Evolutionary conservation across 2,329 filamentous ascomycete genomes (phyloP), one percentile per base, ranked within the genome.

Genomic region (Calonectria crousiana): DNA sequence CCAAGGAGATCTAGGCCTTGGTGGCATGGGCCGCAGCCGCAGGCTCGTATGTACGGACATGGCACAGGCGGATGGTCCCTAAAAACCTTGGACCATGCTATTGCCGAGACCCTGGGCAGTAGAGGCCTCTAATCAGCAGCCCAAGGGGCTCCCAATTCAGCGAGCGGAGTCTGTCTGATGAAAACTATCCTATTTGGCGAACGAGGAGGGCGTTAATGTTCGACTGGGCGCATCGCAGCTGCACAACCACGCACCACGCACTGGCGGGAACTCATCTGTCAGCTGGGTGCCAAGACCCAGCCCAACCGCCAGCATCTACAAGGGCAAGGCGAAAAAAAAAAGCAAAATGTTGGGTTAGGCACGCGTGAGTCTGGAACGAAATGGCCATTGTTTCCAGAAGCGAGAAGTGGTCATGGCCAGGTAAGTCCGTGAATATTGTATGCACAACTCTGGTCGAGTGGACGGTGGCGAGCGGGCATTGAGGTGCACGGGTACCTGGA

Each of bases 401-500:
- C 56, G 41, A 70, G 72, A 68, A 53, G 71, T 49, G 47, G 60
- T 52, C 67, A 69, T 65, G 62, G 58, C 56, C 44, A 28, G 51
- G 26, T 52, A 52, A 53, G 65, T 23, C 28, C 41, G 51, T 72
- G 41, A 28, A 26, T 20, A 56, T 58, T 28, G 53, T 36, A 38
- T 60, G 32, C 56, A 67, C 72, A 73, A 73, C 52, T 73, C 32
- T 34, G 32, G 71, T 74, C 71, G 51, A 47, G 76, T 76, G 76
- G 73, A 74, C 79, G 76, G 76, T 77, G 78, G 76, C 77, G 73
- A 80, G 73, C 71, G 67, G 68, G 36, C 62, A 69, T 64, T 52
- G 32, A 41, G 34, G 56, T 38, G 18, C 74, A 67, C 67, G 67
- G 71, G 65, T 23, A 56, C 64, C 77, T 77, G 64, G 67, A 77